Evolutionary conservation across 2,329 filamentous ascomycete species (phyloP), one percentile per base, ranked within the genome.

Genomic region (Bimuria novae-zelandiae): DNA sequence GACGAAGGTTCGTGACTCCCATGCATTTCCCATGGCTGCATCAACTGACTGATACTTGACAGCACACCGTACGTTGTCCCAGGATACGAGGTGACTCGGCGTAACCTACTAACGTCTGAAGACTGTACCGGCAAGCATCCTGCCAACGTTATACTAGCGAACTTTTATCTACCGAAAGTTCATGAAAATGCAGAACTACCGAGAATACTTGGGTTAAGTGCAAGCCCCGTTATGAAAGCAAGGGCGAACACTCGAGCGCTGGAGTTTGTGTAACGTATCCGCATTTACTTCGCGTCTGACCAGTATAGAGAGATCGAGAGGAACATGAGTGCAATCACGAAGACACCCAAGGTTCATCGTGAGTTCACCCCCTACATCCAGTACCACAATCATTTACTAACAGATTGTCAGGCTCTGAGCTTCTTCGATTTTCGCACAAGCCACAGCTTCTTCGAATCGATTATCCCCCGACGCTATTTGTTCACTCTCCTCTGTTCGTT

Each of bases 191-290:
- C 16, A 0, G 33, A 55, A 0, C 71, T 84, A 1, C 92, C 92
- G 0, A 78, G 80, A 17, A 87, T 96, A 23, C 77, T 96, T 4
- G 92, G 91, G 0, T 77, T 96, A 21, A 92, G 88, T 6, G 92
- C 92, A 0, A 95, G 89, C 56, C 91, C 91, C 0, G 82, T 90
- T 3, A 84, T 88, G 59, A 83, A 79, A 50, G 84, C 82, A 1
- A 81, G 80, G 14, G 69, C 80, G 1, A 73, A 76, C 1, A 81
- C 81, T 7, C 49, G 55, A 37, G 60, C 58, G 30, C 77, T 93
- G 12, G 75, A 82, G 70, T 82, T 63, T 61, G 60, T 29, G 1
- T 10, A 5, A 3, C n/a, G n/a, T n/a, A n/a, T n/a, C 16, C 4
- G 3, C 8, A 12, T 22, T 10, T 14, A 44, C 19, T 11, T 16